These are phyloP conservation scores for Herpetomonas samuelpessoai DNA, from an alignment of 208 protist species.

Conservation along the genomic window DNA sequence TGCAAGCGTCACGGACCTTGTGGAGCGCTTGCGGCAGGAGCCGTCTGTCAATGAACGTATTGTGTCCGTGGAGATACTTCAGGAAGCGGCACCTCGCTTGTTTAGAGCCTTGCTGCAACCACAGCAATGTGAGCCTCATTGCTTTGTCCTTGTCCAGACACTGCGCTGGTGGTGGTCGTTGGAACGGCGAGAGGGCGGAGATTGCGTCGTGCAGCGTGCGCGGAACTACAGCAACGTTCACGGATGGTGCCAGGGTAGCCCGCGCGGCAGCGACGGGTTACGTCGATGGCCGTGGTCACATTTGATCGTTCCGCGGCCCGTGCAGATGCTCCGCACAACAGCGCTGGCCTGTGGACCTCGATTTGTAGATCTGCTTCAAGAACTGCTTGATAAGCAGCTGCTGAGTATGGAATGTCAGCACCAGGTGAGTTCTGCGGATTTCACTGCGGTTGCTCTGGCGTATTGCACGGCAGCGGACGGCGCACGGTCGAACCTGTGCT, in stretches of 20 bases:
- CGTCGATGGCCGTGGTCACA: too few species aligned
- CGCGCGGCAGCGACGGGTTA: too few species aligned
- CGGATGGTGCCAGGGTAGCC: conserved; percentile 34
- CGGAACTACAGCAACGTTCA: conserved; percentile 57
- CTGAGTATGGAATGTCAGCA: too few species aligned
- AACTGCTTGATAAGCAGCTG: too few species aligned
- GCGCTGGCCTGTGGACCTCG: too few species aligned
- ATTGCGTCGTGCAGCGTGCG: conserved; percentile 48
- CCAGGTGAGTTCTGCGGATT: too few species aligned
- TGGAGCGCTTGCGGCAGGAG: conserved; percentile 37
- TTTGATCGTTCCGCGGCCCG: too few species aligned
- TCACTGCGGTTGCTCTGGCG: too few species aligned
- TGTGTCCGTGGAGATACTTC: conserved; percentile 36
- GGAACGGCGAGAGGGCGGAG: conserved; percentile 36
- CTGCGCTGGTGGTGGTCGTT: conserved; percentile 56
- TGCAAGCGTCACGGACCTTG: conserved; percentile 31
- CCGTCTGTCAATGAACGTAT: conserved; percentile 34
- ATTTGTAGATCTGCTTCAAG: too few species aligned
- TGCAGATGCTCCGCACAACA: too few species aligned
- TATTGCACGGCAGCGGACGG: too few species aligned
- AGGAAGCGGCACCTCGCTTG: conserved; percentile 24
- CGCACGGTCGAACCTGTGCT: too few species aligned
- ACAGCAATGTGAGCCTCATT: conserved; percentile 8
- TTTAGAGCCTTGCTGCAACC: conserved; percentile 10
- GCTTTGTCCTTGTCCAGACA: conserved; percentile 52